Evolutionary conservation across 2,329 filamentous ascomycete species (phyloP).

Genomic region (Zalaria sp.): DNA sequence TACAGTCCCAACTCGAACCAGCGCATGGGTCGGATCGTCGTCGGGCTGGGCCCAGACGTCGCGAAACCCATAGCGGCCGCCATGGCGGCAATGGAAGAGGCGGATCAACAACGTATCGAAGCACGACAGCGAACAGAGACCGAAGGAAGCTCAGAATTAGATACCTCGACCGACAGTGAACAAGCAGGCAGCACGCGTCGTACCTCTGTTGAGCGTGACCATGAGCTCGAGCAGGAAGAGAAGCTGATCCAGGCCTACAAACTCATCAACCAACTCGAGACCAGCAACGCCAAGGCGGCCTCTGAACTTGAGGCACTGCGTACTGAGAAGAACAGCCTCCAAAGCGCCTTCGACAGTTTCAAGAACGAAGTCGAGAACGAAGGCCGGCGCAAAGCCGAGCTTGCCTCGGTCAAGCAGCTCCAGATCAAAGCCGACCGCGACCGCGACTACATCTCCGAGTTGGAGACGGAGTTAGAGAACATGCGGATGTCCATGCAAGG

Average conservation of each 20-base stretch:
- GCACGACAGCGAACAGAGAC: conserved; percentile 15
- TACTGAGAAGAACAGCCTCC: conserved; percentile 27
- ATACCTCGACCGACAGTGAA: conserved; percentile 5
- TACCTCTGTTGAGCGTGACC: conserved; percentile 20
- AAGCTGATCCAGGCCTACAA: conserved; percentile 34
- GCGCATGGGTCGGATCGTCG: conserved; percentile 29
- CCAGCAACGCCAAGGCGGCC: conserved; percentile 23
- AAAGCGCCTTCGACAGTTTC: conserved; percentile 34
- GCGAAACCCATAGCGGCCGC: conserved; percentile 23
- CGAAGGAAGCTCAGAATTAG: conserved; percentile 11
- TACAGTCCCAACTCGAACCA: conserved; percentile 33
- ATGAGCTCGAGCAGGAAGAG: conserved; percentile 34
- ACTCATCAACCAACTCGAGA: conserved; percentile 28
- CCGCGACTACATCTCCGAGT: conserved; percentile 34
- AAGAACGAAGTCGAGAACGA: conserved; percentile 28
- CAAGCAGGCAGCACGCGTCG: conserved; percentile 9
- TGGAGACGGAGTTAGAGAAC: conserved; percentile 31
- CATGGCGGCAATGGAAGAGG: conserved; percentile 23
- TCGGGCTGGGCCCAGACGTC: conserved; percentile 20
- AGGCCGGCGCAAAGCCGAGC: conserved; percentile 21
- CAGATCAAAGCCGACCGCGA: conserved; percentile 29
- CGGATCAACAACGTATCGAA: conserved; percentile 9
- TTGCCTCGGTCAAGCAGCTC: conserved; percentile 29
- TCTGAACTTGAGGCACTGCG: conserved; percentile 27
- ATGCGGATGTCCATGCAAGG: conserved; percentile 29